A percentile compares a stretch with the other conserved stretches of the same genome.
phyloP scores from a whole-genome alignment of 176 grass and related monocot genomes.

The Cocos nucifera region DNA sequence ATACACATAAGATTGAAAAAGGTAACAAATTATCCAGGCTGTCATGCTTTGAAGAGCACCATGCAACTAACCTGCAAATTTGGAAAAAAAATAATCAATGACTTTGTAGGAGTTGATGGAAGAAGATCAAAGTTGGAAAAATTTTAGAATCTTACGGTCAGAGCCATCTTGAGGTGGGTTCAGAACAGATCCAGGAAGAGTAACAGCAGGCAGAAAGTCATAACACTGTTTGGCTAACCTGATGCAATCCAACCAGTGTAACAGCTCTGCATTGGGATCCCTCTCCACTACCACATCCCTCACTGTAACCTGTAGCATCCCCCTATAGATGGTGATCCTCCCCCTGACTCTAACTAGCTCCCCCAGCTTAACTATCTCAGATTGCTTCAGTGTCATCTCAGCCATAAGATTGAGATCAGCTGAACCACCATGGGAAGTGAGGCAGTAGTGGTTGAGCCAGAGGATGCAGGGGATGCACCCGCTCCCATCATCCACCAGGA shows the following conservation, averaged over 20 bases:
- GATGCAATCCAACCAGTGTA: conserved; percentile 77
- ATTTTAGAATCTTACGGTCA: too few species aligned
- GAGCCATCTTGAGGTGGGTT: too few species aligned
- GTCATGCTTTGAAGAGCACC: too few species aligned
- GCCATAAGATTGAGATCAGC: conserved; percentile 30
- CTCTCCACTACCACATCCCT: conserved; percentile 61
- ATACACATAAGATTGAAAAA: too few species aligned
- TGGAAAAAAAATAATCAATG: too few species aligned
- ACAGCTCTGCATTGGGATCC: conserved; percentile 61
- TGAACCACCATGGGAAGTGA: neutral
- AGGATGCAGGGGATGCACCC: conserved; percentile 65
- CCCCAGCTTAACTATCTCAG: conserved; percentile 37
- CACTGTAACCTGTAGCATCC: conserved; percentile 50
- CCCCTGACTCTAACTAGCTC: conserved; percentile 56
- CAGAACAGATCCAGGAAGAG: too few species aligned
- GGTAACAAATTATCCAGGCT: too few species aligned
- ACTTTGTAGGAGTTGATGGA: too few species aligned
- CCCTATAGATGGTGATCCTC: conserved; percentile 49
- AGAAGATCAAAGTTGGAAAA: too few species aligned
- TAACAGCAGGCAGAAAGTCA: conserved; percentile 6
- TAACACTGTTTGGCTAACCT: conserved; percentile 55
- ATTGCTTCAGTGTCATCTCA: conserved; percentile 36
- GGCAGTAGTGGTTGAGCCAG: conserved; percentile 46
- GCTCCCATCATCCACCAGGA: conserved; percentile 72
- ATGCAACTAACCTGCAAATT: too few species aligned